phyloP scores from a whole-genome alignment of 164 flowering plant genomes.

The Santalum album region DNA sequence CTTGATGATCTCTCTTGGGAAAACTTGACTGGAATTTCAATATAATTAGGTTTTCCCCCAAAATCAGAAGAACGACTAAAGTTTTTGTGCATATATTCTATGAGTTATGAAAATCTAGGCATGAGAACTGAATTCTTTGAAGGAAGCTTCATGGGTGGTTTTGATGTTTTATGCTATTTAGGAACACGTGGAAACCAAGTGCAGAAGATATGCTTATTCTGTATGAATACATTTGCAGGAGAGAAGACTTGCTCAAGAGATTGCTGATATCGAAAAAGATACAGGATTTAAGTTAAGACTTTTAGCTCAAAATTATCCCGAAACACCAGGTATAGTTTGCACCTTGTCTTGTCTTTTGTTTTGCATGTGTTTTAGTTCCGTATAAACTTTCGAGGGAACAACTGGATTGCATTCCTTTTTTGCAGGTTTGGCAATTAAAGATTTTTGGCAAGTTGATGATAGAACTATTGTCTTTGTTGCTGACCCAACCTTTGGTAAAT shows the following conservation, averaged over 20 bases:
- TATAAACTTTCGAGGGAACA: neutral
- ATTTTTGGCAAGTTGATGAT: slow-evolving; percentile 95
- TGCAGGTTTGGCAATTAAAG: slow-evolving; percentile 84
- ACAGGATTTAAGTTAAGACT: slow-evolving; percentile 91
- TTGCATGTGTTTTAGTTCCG: neutral
- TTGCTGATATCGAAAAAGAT: slow-evolving; percentile 63
- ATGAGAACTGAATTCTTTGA: neutral
- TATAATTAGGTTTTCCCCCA: too few species aligned
- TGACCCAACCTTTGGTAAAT: slow-evolving; percentile 90
- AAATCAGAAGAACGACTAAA: too few species aligned
- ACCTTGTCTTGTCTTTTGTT: neutral
- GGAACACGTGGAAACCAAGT: neutral
- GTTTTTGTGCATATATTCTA: too few species aligned
- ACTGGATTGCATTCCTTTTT: slow-evolving; percentile 3
- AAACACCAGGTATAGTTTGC: slow-evolving; percentile 66
- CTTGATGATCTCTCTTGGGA: too few species aligned
- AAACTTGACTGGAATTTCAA: too few species aligned
- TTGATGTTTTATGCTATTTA: too few species aligned
- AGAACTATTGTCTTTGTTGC: slow-evolving; percentile 93
- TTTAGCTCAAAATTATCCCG: slow-evolving; percentile 94
- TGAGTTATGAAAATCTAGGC: neutral
- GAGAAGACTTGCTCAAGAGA: slow-evolving; percentile 63
- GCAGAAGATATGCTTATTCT: slow-evolving; percentile 3
- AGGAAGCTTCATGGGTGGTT: neutral
- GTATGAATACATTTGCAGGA: slow-evolving; percentile 38